phyloP scores from a whole-genome alignment of 1,284 basidiomycete genomes.

The Salmacisia buchloeana region DNA sequence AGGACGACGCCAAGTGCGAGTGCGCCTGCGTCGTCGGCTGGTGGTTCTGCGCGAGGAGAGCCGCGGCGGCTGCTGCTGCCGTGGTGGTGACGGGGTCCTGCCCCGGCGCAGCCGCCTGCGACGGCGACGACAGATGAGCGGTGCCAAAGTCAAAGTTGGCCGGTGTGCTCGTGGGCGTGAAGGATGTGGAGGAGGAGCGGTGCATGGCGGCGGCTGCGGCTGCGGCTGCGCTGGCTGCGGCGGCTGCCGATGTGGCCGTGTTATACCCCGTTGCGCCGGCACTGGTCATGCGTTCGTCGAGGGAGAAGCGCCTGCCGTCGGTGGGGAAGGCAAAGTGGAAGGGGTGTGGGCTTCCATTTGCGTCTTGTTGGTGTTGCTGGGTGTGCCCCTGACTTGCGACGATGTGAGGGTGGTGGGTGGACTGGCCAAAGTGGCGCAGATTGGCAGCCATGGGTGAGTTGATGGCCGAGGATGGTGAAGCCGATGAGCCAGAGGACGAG shows the following conservation, averaged over 20 bases:
- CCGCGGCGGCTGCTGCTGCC: constrained; percentile 3
- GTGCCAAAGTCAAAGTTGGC: neutral
- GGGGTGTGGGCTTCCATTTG: neutral
- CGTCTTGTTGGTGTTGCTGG: too few species aligned
- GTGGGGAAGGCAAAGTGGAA: constrained; percentile 5
- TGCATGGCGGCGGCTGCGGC: neutral
- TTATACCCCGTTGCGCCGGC: neutral
- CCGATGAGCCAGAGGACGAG: neutral
- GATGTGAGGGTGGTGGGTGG: too few species aligned
- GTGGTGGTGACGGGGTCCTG: too few species aligned
- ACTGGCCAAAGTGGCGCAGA: too few species aligned
- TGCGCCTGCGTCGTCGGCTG: neutral
- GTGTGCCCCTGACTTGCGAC: too few species aligned
- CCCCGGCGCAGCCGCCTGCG: constrained; percentile 5
- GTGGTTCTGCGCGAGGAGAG: neutral
- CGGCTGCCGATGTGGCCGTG: neutral
- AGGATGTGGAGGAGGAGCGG: neutral
- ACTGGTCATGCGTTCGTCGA: constrained; percentile 25
- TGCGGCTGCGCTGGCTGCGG: constrained; percentile 17
- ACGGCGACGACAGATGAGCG: neutral
- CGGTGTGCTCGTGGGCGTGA: constrained; percentile 8
- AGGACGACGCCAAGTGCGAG: constrained; percentile 16
- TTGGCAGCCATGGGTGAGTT: too few species aligned
- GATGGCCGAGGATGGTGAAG: too few species aligned
- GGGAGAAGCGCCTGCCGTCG: constrained; percentile 28